Base-by-base conservation (phyloP, 1,284 basidiomycete genomes). In the Cystobasidium sp. region DNA sequence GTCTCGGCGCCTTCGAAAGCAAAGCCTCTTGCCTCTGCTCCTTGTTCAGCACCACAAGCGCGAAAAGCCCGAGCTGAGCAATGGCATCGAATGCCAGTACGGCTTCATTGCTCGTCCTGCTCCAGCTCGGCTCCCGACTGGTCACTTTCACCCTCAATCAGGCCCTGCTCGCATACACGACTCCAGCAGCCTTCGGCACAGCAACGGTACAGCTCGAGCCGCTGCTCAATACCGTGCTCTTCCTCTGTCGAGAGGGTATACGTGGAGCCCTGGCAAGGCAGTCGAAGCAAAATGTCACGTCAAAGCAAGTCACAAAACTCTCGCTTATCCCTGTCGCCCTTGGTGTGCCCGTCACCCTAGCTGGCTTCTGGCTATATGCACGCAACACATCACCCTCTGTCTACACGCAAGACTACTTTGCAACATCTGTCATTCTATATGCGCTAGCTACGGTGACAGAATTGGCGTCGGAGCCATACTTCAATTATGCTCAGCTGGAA, bases 141-240 rank as follows among this genome's bases (percentile, higher is more conserved):
- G 86, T 94, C 77, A 97, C 96, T 0, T 97, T 97, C 80, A 82
- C 86, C 6, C 86, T 98, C 61, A 97, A 98, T 82, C 94, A 97
- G 83, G 85, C 88, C 8, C 86, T 97, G 6, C 86, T 97, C 58
- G 89, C 94, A 0, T 87, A 95, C 49, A 89, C 91, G 0, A 89
- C 92, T 0, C 94, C 96, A 0, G 87, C 87, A 66, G 90, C 91
- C 16, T 97, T 94, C 79, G 93, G 92, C 6, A 91, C 91, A 0
- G 91, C 91, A 10, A 88, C 91, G 3, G 90, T 94, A 71, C 92
- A 93, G 79, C 91, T 94, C 81, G 93, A 94, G 79, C 86, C 91
- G 44, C 82, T 99, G 39, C 87, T 93, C 47, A 92, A 90, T 76
- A 94, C 93, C 14, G 91, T 97, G 78, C 86, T 99, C 49, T 97